Evolutionary conservation across 495 filamentous ascomycete species (phyloP).

Genomic region (Cudoniella acicularis): DNA sequence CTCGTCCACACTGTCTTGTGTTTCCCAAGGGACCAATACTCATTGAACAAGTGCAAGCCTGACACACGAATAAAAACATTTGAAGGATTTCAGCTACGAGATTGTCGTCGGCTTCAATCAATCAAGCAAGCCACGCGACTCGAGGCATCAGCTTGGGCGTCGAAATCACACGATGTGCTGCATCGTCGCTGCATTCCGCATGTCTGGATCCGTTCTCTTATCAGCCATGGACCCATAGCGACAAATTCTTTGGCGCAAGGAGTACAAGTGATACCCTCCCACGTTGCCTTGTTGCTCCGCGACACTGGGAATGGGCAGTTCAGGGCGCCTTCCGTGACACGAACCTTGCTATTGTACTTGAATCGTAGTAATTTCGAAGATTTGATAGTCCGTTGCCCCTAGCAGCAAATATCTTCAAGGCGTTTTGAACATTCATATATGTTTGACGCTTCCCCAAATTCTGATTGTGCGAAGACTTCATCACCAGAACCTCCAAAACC

Average conservation of each 20-base stretch:
- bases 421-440: conserved; percentile 5
- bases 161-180: neutral
- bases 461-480: neutral
- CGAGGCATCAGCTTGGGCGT: neutral
- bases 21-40: neutral
- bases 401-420: conserved; percentile 7
- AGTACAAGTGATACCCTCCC: neutral
- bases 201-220: neutral
- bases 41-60: no score
- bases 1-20: neutral
- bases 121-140: neutral
- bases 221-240: conserved; percentile 3
- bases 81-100: neutral
- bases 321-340: neutral
- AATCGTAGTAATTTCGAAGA: conserved; percentile 19
- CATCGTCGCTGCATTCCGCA: neutral
- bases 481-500: no score
- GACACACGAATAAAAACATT: no score
- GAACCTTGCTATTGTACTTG: conserved; percentile 1
- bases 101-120: neutral
- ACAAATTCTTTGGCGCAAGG: conserved; percentile 8
- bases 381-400: conserved; percentile 14
- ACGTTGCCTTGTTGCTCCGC: conserved; percentile 8
- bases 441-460: conserved; percentile 1
- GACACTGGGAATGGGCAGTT: conserved; percentile 13